A percentile compares a stretch with the other conserved stretches of the same genome.
Conservation (phyloP, 1,139 yeast species). For the Debaryomyces sp. region DNA sequence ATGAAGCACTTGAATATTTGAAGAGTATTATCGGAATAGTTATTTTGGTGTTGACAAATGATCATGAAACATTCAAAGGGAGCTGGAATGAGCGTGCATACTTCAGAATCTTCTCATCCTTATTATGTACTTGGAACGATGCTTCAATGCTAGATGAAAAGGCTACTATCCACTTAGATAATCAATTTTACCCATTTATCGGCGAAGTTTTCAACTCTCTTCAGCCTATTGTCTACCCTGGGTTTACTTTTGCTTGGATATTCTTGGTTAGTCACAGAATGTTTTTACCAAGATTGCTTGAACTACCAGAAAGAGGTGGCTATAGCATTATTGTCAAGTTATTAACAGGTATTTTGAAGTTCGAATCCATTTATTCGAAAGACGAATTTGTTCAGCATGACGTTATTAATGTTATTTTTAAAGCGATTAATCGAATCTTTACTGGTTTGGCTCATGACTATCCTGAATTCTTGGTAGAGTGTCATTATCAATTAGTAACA, state of each 20-base stretch:
- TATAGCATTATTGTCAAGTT: constrained; percentile 64
- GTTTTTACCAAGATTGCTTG: constrained; percentile 80
- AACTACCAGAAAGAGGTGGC: constrained; percentile 57
- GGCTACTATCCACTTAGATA: constrained; percentile 38
- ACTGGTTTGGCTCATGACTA: constrained; percentile 81
- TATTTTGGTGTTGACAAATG: constrained; percentile 70
- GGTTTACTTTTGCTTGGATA: constrained; percentile 95
- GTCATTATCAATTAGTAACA: constrained; percentile 74
- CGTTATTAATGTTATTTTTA: constrained; percentile 77
- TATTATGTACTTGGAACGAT: constrained; percentile 70
- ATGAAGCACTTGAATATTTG: constrained; percentile 51
- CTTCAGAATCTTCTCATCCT: constrained; percentile 82
- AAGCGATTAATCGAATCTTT: constrained; percentile 82
- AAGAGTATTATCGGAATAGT: constrained; percentile 68
- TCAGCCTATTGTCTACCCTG: constrained; percentile 92
- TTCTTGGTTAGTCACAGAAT: constrained; percentile 86
- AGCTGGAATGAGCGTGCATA: constrained; percentile 88
- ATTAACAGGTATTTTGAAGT: constrained; percentile 67
- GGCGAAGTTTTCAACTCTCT: constrained; percentile 72
- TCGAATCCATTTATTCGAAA: constrained; percentile 52
- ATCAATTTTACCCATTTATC: constrained; percentile 57
- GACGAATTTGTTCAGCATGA: constrained; percentile 48
- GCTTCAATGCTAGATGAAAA: constrained; percentile 31
- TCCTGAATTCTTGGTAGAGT: constrained; percentile 83
- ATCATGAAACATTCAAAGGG: constrained; percentile 65